Evolutionary conservation across 2,329 filamentous ascomycete genomes (phyloP).

Genomic region (Pseudodiploospora longispora): DNA sequence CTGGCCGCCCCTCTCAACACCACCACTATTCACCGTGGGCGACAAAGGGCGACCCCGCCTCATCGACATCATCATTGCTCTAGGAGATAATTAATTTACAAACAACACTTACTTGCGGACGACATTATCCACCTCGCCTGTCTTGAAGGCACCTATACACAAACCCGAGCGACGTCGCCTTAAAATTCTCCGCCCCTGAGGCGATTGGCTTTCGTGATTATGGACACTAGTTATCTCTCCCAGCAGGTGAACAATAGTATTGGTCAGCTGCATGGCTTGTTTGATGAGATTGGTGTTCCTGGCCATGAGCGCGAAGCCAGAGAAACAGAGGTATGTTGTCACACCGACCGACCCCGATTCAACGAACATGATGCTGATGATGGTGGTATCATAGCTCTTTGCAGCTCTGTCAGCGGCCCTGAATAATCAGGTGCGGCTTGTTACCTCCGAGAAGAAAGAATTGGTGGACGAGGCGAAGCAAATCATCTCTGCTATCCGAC

Average conservation of each 20-base stretch:
- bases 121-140: neutral
- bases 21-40: neutral
- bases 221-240: slow-evolving; percentile 88
- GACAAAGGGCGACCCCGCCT: neutral
- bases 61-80: too few species aligned
- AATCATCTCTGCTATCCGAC: slow-evolving; percentile 76
- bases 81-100: too few species aligned
- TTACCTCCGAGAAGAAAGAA: slow-evolving; percentile 81
- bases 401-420: slow-evolving; percentile 84
- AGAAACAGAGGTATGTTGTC: slow-evolving; percentile 68
- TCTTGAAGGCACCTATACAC: slow-evolving; percentile 13
- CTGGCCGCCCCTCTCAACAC: too few species aligned
- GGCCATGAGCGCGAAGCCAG: slow-evolving; percentile 83
- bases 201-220: slow-evolving; percentile 26
- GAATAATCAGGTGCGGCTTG: slow-evolving; percentile 78
- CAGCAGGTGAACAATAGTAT: slow-evolving; percentile 95
- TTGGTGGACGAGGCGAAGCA: slow-evolving; percentile 84
- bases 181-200: neutral
- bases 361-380: neutral
- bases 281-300: slow-evolving; percentile 96
- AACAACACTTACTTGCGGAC: too few species aligned
- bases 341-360: neutral
- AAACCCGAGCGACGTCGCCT: neutral
- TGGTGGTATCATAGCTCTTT: slow-evolving; percentile 59
- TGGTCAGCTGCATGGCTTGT: slow-evolving; percentile 83